Evolutionary conservation across 164 flowering plant genomes (phyloP), one percentile per base, ranked within the genome.

Genomic region (Pachysandra terminalis): DNA sequence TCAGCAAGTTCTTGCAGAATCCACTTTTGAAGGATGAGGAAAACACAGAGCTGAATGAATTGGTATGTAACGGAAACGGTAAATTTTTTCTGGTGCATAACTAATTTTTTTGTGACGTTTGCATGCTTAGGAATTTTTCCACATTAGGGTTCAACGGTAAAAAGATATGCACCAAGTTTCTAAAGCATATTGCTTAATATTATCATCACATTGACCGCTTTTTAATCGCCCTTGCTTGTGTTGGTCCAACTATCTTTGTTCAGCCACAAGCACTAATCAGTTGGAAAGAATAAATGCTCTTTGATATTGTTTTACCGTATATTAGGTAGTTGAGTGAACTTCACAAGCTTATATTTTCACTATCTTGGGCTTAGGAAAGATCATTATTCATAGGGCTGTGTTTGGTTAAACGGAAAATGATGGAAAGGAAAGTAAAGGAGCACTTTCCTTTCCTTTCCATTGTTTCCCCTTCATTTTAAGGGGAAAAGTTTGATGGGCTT

Each of bases 1-100:
- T 90, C 65, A 79, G 68, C 79, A 80, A 70, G 67, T 87, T 90
- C 78, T 74, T 89, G 73, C 81, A 87, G 59, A 81, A 79, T 79
- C 90, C 92, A 40, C 55, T 77, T 68, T 71, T 89, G 68, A 75
- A 76, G 72, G 86, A 79, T 32, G 85, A 66, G 16, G 72, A 77
- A 25, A 78, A 74, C 23, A 55, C 55, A 3, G 73, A 72, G 57
- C 26, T 67, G 19, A 74, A 75, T 77, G 78, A 85, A 55, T 58
- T 69, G 87, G 96, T 92, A 87, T 45, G 87, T 68, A 25, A 8
- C 9, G 27, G 21, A 61, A 56, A 12, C 19, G 9, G 41, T 59
- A 2, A 59, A 22, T 7, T 17, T n/a, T 1, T 40, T 55, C 2
- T 21, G 26, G 35, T 3, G 51, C 51, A 45, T 45, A 15, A 5